These are phyloP conservation scores for Fusarium xylarioides DNA, from an alignment of 2,329 filamentous ascomycete genomes.

Conservation along the genomic window DNA sequence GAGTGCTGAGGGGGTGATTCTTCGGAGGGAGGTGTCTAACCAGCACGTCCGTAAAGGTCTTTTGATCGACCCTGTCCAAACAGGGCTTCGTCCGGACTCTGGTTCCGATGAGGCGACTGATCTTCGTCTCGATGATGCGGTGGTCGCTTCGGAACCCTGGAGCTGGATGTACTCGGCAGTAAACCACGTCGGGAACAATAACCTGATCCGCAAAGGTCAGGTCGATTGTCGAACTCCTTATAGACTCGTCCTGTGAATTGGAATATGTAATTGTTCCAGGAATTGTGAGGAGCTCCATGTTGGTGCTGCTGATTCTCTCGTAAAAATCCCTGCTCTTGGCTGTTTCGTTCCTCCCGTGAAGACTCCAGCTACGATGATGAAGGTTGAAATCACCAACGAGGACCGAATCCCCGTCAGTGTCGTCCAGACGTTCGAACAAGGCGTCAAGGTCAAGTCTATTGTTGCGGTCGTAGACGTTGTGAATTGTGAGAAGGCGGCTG, in stretches of 20 bases:
- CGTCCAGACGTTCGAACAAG: background rate
- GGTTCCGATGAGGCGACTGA: background rate
- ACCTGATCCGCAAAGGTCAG: background rate
- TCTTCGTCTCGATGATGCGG: background rate
- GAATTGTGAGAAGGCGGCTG: background rate
- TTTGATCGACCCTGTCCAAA: background rate
- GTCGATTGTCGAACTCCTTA: background rate
- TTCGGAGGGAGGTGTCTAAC: background rate
- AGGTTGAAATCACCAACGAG: background rate
- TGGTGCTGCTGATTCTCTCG: background rate
- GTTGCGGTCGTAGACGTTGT: background rate
- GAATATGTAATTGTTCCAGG: background rate
- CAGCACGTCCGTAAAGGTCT: background rate
- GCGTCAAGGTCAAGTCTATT: background rate
- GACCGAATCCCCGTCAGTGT: background rate
- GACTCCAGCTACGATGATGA: background rate
- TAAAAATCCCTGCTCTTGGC: background rate
- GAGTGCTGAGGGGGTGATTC: rapidly evolving
- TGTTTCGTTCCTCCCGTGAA: background rate
- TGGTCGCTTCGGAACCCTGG: background rate
- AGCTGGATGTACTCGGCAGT: background rate
- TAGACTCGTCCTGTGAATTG: background rate
- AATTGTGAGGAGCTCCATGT: background rate
- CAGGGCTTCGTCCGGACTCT: background rate
- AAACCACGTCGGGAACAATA: background rate